Evolutionary conservation across 2,329 filamentous ascomycete species (phyloP).

Genomic region (Fusarium sp.): DNA sequence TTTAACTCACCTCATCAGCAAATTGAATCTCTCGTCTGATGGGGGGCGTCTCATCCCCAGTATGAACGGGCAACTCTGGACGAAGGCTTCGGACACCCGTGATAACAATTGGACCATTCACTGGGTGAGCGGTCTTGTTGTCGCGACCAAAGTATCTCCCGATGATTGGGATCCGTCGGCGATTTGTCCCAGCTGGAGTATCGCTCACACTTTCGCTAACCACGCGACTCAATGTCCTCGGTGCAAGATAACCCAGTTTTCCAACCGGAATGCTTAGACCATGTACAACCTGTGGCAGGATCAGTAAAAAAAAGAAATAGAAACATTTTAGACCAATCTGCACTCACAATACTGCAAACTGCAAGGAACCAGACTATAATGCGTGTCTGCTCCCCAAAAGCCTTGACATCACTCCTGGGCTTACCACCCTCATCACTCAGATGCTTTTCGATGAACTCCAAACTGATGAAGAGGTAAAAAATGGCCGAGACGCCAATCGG

Average conservation of each 20-base stretch:
- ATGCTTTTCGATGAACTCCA: conserved; percentile 75
- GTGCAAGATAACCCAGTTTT: conserved; percentile 74
- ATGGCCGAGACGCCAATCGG: conserved; percentile 92
- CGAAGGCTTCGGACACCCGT: conserved; percentile 28
- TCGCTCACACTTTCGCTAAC: conserved; percentile 46
- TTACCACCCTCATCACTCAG: conserved; percentile 68
- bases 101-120: conserved; percentile 27
- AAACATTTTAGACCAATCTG: conserved; percentile 17
- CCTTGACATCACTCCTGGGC: conserved; percentile 54
- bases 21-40: conserved; percentile 43
- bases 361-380: conserved; percentile 89
- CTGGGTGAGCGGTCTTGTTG: background rate
- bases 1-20: conserved; percentile 32
- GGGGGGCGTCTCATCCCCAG: conserved; percentile 7
- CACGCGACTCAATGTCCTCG: conserved; percentile 66
- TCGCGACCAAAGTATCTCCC: conserved; percentile 17
- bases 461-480: conserved; percentile 86
- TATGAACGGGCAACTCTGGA: background rate
- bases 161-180: conserved; percentile 32
- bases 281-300: conserved; percentile 70
- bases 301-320: fast-evolving
- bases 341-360: conserved; percentile 83
- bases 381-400: conserved; percentile 74
- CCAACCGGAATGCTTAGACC: conserved; percentile 84
- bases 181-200: background rate